Base-by-base conservation (phyloP, 257 asterid species). In the Solanum sejunctum region DNA sequence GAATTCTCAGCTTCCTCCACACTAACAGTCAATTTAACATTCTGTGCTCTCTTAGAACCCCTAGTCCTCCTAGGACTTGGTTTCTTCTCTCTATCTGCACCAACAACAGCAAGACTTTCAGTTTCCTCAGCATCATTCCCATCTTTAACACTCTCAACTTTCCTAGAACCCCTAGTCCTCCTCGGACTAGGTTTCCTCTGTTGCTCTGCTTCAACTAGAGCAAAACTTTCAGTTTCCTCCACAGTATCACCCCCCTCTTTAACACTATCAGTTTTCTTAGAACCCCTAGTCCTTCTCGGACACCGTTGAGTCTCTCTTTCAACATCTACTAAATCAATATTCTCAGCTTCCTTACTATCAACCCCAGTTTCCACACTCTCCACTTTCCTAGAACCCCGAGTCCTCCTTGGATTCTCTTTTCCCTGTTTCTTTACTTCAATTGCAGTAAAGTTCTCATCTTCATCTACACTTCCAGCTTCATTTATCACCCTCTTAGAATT, bases 151-250 rank as follows among this genome's bases (percentile, higher is more conserved):
- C 72, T 39, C 67, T 18, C 85, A 43, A 75, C 2, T 23, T 49
- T 75, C 80, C 64, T 70, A 72, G 7, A 23, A 58, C 71, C 71
- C 45, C 84, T 81, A 58, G 85, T 83, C 80, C 80, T 49, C 61
- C 64, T 49, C 5, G 58, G 63, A 83, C 75, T 16, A 15, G 60
- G 41, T 75, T 82, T 83, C 71, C 57, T 77, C 81, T 55, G 82
- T 47, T 15, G 83, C 79, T 71, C 88, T 70, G 56, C 90, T 83
- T 89, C 89, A 81, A 85, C 80, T 80, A 49, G 88, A 82, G 58
- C 88, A 80, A 21, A 77, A 73, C 67, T 63, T 10, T 58, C 84
- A 39, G 12, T 66, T 82, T 85, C 66, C 70, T 83, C 86, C 47
- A 9, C 47, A 51, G 12, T 23, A 47, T 84, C 56, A 80, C 83